These are phyloP conservation scores for Sabuloglossum arenarium DNA, from an alignment of 495 filamentous ascomycete species.

Conservation along the genomic window DNA sequence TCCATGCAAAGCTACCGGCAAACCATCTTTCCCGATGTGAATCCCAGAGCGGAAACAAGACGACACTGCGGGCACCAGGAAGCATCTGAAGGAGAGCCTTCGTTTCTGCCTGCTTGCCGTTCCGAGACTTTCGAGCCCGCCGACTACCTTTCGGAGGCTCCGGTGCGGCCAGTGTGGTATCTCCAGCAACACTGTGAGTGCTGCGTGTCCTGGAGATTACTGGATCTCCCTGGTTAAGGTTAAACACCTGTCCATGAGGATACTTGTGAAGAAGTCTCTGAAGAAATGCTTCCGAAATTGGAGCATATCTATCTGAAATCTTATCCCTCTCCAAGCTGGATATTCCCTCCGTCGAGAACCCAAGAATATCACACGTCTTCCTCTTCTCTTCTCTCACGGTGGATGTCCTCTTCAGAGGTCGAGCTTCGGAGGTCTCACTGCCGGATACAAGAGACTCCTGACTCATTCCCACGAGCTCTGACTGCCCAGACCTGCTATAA, in stretches of 20 bases:
- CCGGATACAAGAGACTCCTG: neutral
- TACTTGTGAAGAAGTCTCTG: constrained; percentile 19
- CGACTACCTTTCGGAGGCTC: neutral
- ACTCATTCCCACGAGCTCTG: neutral
- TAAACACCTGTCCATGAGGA: constrained; percentile 21
- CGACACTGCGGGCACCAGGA: constrained; percentile 26
- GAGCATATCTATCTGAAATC: constrained; percentile 3
- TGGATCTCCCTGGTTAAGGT: constrained; percentile 8
- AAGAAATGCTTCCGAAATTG: constrained; percentile 17
- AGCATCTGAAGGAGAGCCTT: constrained; percentile 25
- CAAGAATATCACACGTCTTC: constrained; percentile 7
- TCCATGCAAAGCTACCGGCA: constrained; percentile 46
- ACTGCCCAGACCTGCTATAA: neutral
- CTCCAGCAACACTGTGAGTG: constrained; percentile 11
- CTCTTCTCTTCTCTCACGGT: neutral
- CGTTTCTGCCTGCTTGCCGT: constrained; percentile 18
- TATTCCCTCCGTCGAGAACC: constrained; percentile 9
- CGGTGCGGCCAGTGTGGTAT: constrained; percentile 14
- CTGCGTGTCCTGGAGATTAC: neutral
- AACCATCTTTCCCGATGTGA: constrained; percentile 48
- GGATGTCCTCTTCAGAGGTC: neutral
- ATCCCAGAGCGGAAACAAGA: constrained; percentile 49
- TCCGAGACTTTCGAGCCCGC: constrained; percentile 12
- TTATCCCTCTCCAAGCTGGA: constrained; percentile 8
- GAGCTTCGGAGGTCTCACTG: neutral